Conservation (phyloP, 208 protist genomes). For the Trypanosoma lewisi region DNA sequence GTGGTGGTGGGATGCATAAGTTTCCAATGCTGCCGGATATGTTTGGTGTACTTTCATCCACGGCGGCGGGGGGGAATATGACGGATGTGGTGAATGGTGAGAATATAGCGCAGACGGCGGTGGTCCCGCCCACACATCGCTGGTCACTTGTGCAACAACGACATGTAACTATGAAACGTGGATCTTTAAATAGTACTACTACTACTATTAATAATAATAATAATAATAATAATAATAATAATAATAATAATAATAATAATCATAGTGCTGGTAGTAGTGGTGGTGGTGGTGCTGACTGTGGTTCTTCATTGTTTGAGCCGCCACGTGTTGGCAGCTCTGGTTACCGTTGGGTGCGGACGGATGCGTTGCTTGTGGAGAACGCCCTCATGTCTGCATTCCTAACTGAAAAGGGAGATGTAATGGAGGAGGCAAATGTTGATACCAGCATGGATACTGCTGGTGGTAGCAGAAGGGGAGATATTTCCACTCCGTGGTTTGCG, state of each 20-base stretch:
- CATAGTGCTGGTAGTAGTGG: too few species aligned
- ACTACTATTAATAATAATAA: neutral
- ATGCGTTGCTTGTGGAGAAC: conserved; percentile 17
- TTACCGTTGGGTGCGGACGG: conserved; percentile 21
- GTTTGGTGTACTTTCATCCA: conserved; percentile 22
- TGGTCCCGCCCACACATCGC: conserved; percentile 13
- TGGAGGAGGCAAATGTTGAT: neutral
- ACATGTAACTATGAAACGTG: neutral
- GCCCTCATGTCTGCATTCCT: conserved; percentile 8
- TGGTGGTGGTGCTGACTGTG: too few species aligned
- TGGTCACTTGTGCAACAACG: conserved; percentile 28
- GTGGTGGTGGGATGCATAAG: neutral
- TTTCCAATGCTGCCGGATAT: conserved; percentile 28
- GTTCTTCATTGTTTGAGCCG: neutral
- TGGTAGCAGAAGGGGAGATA: neutral
- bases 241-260: too few species aligned
- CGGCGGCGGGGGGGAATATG: neutral
- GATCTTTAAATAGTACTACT: neutral
- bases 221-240: too few species aligned
- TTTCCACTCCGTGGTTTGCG: conserved; percentile 12
- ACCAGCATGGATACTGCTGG: neutral
- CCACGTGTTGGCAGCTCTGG: neutral
- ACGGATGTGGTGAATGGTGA: conserved; percentile 8
- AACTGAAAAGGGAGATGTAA: neutral
- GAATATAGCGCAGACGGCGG: neutral